Evolutionary conservation across 192 early-diverging fungal genomes (phyloP), one percentile per base, ranked within the genome.

Genomic region (Diversispora epigaea): DNA sequence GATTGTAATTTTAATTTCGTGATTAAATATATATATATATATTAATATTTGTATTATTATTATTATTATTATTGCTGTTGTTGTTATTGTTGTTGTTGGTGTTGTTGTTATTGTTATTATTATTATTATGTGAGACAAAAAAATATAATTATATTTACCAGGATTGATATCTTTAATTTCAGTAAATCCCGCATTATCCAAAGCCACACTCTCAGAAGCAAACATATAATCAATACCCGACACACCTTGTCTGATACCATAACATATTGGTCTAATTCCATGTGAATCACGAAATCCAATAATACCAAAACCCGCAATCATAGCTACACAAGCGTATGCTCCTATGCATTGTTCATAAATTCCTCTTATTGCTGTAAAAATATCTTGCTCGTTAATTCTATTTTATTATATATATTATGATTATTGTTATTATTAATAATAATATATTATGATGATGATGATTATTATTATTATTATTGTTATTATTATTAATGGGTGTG

Each of bases 231-330:
- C 98, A 56, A 84, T 92, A 11, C 96, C 96, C 21, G 76, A 75
- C 57, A 75, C 76, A 43, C 83, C 80, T 76, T 88, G 80, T 50
- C 98, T 86, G 76, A 89, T 90, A 66, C 96, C 96, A 83, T 94
- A 95, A 43, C 97, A 92, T 56, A 98, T 88, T 19, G 98, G 98
- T 22, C 98, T 91, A 78, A 99, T 96, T 66, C 97, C 96, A 80
- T 98, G 89, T 54, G 95, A 93, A 82, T 99, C 98, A 81, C 95
- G 88, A 86, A 92, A 89, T 67, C 91, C 98, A 74, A 99, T 91
- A 47, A 99, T 88, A 45, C 98, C 98, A 77, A 94, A 99, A 15
- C 93, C 98, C 45, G 97, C 97, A 86, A 99, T 92, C 95, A 98
- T 98, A 40, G 90, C 93, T 14, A 94, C 91, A 77, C 91, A 94